A percentile compares a stretch with the other conserved stretches of the same genome.
Conservation (phyloP, 2,329 filamentous ascomycete genomes). For the Cytospora chrysosperma region DNA sequence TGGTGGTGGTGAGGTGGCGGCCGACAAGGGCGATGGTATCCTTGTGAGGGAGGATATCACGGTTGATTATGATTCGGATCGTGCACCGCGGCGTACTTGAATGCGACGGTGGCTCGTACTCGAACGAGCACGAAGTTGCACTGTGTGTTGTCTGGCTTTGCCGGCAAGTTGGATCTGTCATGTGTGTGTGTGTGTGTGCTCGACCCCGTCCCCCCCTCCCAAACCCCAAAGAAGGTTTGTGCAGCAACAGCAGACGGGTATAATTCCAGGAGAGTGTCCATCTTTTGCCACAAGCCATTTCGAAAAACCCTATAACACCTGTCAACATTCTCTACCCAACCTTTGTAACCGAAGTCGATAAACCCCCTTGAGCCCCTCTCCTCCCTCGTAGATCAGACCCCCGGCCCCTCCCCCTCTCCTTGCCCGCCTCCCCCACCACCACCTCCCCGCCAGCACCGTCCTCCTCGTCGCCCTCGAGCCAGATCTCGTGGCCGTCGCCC, state of each 20-base stretch:
- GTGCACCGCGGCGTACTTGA: background rate
- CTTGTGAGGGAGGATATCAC: background rate
- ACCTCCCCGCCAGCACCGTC: constrained; percentile 25
- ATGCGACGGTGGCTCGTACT: background rate
- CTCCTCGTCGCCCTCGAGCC: constrained; percentile 61
- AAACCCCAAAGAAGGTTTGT: no score
- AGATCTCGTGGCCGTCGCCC: constrained; percentile 64
- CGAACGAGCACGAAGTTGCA: background rate
- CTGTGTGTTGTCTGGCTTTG: no score
- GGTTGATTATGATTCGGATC: background rate
- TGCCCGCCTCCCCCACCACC: background rate
- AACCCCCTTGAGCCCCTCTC: background rate
- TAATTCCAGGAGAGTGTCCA: no score
- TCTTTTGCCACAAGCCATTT: no score
- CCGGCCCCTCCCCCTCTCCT: no score
- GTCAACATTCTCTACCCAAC: no score
- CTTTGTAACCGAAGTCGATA: no score
- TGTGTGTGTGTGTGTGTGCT: no score
- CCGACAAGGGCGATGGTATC: background rate
- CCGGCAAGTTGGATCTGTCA: no score
- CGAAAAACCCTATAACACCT: no score
- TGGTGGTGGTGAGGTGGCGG: background rate
- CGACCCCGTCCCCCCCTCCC: no score
- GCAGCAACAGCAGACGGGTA: no score
- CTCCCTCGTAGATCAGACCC: background rate